These are phyloP conservation scores for Linnemannia hyalina DNA, from an alignment of 192 early-diverging fungal species.

Conservation along the genomic window DNA sequence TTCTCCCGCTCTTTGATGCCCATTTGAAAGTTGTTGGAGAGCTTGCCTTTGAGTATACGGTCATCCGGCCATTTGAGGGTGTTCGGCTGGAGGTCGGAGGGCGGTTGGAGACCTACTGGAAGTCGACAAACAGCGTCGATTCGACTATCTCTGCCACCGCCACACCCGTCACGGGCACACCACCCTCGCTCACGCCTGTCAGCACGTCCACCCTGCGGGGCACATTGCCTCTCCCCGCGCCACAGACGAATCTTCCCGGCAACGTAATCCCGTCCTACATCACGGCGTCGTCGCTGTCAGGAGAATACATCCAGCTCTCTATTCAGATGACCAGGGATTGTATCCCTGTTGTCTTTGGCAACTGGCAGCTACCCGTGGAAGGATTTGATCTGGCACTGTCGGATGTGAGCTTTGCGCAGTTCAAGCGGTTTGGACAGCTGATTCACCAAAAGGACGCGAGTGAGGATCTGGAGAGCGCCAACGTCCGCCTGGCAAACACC, in stretches of 20 bases:
- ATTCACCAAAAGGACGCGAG: constrained; percentile 3
- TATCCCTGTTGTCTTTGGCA: constrained; percentile 87
- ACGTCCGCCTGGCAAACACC: neutral
- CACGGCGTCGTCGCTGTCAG: constrained; percentile 88
- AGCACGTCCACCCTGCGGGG: constrained; percentile 43
- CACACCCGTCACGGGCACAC: constrained; percentile 12
- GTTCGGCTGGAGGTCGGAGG: constrained; percentile 94
- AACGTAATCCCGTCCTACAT: constrained; percentile 76
- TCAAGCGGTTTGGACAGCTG: constrained; percentile 47
- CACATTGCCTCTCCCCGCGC: constrained; percentile 18
- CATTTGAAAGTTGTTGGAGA: constrained; percentile 95
- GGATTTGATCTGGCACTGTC: constrained; percentile 65
- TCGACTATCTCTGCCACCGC: constrained; percentile 34
- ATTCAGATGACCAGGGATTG: constrained; percentile 92
- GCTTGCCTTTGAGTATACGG: constrained; percentile 82
- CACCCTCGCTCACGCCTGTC: constrained; percentile 22
- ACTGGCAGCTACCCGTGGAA: constrained; percentile 76
- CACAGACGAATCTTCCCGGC: constrained; percentile 38
- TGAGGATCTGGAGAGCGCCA: constrained; percentile 25
- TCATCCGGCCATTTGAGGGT: constrained; percentile 90
- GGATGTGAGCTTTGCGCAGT: constrained; percentile 67
- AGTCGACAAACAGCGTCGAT: constrained; percentile 85
- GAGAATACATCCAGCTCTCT: constrained; percentile 91
- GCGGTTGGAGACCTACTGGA: constrained; percentile 99
- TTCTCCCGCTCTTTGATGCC: constrained; percentile 88